phyloP scores from a whole-genome alignment of 805 yeast genomes.

The Yamadazyma takamatsuzukensis region DNA sequence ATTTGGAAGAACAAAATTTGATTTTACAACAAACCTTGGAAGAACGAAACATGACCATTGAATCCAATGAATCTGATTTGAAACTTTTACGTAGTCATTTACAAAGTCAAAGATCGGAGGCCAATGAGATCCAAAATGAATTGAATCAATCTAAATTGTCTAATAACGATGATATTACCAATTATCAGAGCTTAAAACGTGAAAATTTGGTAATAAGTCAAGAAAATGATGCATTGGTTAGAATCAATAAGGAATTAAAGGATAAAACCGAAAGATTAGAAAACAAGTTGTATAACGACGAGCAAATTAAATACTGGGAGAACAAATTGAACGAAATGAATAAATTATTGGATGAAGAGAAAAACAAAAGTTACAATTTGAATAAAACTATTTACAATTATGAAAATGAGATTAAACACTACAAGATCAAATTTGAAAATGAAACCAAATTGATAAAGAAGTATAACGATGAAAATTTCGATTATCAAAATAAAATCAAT shows the following conservation, averaged over 20 bases:
- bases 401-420: slow-evolving; percentile 52
- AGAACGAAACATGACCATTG: slow-evolving; percentile 19
- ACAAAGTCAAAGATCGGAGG: slow-evolving; percentile 29
- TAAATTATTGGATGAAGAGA: slow-evolving; percentile 43
- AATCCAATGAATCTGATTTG: slow-evolving; percentile 24
- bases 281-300: slow-evolving; percentile 44
- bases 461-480: slow-evolving; percentile 58
- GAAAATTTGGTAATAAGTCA: slow-evolving; percentile 56
- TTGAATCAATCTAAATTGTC: slow-evolving; percentile 28
- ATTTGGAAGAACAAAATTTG: slow-evolving; percentile 27
- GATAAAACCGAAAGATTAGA: slow-evolving; percentile 45
- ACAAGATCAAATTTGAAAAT: slow-evolving; percentile 48
- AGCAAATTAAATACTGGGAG: slow-evolving; percentile 61
- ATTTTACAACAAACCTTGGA: slow-evolving; percentile 24
- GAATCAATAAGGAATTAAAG: slow-evolving; percentile 49
- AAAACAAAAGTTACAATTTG: slow-evolving; percentile 48
- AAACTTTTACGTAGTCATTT: slow-evolving; percentile 32
- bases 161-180: slow-evolving; percentile 26
- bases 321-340: slow-evolving; percentile 52
- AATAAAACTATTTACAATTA: slow-evolving; percentile 47
- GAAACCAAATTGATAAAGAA: slow-evolving; percentile 48
- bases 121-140: slow-evolving; percentile 31
- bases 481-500: slow-evolving; percentile 49
- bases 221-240: slow-evolving; percentile 64
- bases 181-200: slow-evolving; percentile 39